Evolutionary conservation across 1,284 basidiomycete genomes (phyloP).

Genomic region (Cutaneotrichosporon dermatis): DNA sequence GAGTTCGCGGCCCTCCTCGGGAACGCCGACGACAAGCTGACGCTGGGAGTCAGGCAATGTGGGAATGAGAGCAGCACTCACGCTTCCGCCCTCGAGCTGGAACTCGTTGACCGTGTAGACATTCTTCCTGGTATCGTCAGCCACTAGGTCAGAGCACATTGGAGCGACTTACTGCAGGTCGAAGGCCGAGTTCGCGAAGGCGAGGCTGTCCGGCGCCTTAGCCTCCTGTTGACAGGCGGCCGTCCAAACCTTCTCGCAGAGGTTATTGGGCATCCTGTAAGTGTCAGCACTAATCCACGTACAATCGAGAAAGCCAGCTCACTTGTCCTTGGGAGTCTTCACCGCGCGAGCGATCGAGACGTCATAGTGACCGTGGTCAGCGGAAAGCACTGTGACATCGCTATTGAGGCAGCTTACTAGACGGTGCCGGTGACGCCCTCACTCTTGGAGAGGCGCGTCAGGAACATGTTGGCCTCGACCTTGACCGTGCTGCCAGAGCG

Average conservation of each 20-base stretch:
- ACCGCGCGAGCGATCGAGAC: constrained; percentile 13
- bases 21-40: constrained; percentile 38
- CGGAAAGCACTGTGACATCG: neutral
- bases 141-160: too few relatives aligned
- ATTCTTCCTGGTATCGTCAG: constrained; percentile 34
- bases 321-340: constrained; percentile 25
- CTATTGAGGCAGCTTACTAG: constrained; percentile 13
- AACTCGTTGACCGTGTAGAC: constrained; percentile 38
- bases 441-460: constrained; percentile 30
- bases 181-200: constrained; percentile 33
- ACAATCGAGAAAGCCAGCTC: neutral
- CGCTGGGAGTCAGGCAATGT: constrained; percentile 16
- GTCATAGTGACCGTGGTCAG: constrained; percentile 22
- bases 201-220: constrained; percentile 16
- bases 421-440: constrained; percentile 22
- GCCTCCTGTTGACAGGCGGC: constrained; percentile 23
- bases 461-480: constrained; percentile 45
- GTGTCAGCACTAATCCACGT: neutral
- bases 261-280: constrained; percentile 37
- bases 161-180: constrained; percentile 33
- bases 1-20: constrained; percentile 35
- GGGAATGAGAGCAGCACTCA: constrained; percentile 2
- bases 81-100: constrained; percentile 24
- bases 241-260: constrained; percentile 38
- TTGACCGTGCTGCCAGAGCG: constrained; percentile 31